Conservation (phyloP, 345 rosid species). For the Eucalyptus albens region DNA sequence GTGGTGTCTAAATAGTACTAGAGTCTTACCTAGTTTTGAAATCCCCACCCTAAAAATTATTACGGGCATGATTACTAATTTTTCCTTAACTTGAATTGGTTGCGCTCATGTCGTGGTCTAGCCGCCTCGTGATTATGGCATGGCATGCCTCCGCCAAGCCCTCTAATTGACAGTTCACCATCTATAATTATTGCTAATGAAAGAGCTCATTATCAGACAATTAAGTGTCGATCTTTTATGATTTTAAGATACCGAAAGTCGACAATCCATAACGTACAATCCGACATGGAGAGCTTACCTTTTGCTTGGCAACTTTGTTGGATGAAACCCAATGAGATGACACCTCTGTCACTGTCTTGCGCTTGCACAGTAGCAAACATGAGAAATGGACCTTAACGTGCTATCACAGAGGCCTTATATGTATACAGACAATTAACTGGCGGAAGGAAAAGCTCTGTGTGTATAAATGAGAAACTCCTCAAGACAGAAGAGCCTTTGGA, state of each 20-base stretch:
- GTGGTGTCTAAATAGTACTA: neutral
- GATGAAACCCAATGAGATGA: neutral
- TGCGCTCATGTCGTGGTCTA: neutral
- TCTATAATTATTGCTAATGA: neutral
- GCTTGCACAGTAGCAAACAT: neutral
- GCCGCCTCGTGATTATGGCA: neutral
- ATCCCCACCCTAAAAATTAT: neutral
- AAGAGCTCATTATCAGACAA: neutral
- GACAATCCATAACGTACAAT: neutral
- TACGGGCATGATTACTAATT: neutral
- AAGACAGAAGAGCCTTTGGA: neutral
- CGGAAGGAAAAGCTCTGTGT: neutral
- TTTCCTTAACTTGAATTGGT: neutral
- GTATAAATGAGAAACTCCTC: neutral
- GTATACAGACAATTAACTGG: neutral
- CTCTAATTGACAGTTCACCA: neutral
- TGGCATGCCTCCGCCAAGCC: neutral
- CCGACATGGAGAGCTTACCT: neutral
- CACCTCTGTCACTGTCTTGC: neutral
- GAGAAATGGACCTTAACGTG: neutral
- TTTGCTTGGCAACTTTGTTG: neutral
- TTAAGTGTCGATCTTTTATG: neutral
- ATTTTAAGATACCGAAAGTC: neutral
- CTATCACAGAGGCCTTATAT: neutral
- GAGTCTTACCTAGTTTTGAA: neutral